Evolutionary conservation across 805 yeast species (phyloP), one percentile per base, ranked within the genome.

Genomic region (Zygoascus tannicola): DNA sequence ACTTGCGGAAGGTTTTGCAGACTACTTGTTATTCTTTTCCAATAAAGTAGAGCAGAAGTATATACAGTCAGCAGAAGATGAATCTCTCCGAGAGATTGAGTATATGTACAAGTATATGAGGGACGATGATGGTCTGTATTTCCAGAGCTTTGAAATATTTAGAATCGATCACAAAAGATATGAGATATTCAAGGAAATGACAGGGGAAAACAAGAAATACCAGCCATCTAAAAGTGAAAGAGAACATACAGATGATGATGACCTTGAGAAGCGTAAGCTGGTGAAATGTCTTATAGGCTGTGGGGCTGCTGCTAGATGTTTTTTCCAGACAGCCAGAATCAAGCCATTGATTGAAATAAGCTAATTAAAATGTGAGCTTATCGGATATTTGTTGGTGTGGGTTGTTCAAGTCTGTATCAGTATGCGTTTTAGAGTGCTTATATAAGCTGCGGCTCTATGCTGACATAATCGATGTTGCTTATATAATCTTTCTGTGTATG

Each of bases 251-350:
- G 58, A 59, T 22, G 69, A 65, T 21, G 30, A 26, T 12, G 55
- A 56, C 26, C 45, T 56, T n/a, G 62, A 58, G 18, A 54, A 60
- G 23, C 61, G 67, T 22, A 64, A 65, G 8, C 52, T 67, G 46
- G 70, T 65, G 40, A 74, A 77, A 57, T 70, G 76, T 38, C 64
- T 81, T 53, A 79, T 81, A 65, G 81, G 80, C 3, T 66, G 69
- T 39, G 85, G 76, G 14, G 66, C 83, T 14, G 86, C 85, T 7
- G 85, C 85, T 3, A 70, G 85, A 54, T 70, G 75, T 3, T 80
- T 79, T 62, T 75, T 78, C 62, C 84, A 80, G 59, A 79, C 78
- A 33, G 85, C 80, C 4, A 66, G 85, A 52, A 63, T 77, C 1
- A 62, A 68, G 4, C 75, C 75, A 10, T 57, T 60, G 19, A 50